phyloP scores from a whole-genome alignment of 345 rosid genomes.

The Balakata baccata region DNA sequence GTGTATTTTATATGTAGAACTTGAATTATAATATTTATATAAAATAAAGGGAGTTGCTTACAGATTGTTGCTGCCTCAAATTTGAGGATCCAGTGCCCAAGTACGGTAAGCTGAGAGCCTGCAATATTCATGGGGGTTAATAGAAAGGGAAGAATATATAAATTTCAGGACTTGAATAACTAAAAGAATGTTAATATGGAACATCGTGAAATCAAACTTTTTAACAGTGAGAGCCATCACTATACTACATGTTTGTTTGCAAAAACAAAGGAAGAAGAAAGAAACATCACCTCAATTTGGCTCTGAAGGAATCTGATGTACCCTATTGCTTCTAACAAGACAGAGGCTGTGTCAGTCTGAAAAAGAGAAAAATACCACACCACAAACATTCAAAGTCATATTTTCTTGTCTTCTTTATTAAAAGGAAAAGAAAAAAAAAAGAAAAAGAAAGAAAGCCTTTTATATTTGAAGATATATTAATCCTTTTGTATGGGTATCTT shows the following conservation, averaged over 20 bases:
- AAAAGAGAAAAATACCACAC: constrained; percentile 23
- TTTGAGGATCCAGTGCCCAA: constrained; percentile 65
- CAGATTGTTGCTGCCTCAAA: constrained; percentile 52
- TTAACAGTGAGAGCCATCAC: constrained; percentile 18
- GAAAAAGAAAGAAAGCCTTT: neutral
- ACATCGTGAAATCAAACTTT: constrained; percentile 1
- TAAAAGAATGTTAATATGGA: constrained; percentile 22
- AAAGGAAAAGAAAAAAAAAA: neutral
- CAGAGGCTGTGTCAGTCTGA: constrained; percentile 35
- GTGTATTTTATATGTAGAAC: constrained; percentile 8
- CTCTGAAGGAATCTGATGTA: constrained; percentile 34
- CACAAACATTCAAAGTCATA: constrained; percentile 27
- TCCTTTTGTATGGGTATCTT: neutral
- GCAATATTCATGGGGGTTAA: constrained; percentile 23
- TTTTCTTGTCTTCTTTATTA: constrained; percentile 24
- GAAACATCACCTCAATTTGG: constrained; percentile 33
- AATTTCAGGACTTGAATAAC: constrained; percentile 6
- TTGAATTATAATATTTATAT: constrained; percentile 3
- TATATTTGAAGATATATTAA: neutral
- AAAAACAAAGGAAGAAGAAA: constrained; percentile 19
- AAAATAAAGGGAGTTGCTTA: constrained; percentile 32
- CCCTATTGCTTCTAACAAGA: constrained; percentile 31
- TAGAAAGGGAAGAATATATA: constrained; percentile 8
- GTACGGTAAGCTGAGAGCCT: constrained; percentile 98
- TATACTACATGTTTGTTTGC: constrained; percentile 29